These are phyloP conservation scores for Fusarium multiceps DNA, from an alignment of 2,329 filamentous ascomycete genomes.

Conservation along the genomic window DNA sequence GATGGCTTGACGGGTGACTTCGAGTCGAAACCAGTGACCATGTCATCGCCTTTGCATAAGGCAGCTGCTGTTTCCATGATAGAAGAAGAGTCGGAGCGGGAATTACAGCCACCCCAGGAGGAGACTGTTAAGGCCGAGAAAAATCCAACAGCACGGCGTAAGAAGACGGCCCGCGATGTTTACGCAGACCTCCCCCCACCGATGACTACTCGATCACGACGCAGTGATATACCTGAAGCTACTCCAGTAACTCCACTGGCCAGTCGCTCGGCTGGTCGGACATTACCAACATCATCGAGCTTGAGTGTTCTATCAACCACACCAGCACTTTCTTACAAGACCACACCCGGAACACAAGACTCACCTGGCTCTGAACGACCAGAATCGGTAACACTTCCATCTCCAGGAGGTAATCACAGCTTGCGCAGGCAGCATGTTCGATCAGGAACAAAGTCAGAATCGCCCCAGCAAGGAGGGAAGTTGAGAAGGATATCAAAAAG, in stretches of 20 bases:
- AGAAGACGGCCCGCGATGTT: constrained; percentile 24
- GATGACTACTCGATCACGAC: constrained; percentile 43
- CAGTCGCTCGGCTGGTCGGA: constrained; percentile 18
- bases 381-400: constrained; percentile 40
- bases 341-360: constrained; percentile 51
- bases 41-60: constrained; percentile 28
- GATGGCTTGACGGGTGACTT: constrained; percentile 31
- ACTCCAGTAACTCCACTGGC: constrained; percentile 42
- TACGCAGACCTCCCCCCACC: constrained; percentile 37
- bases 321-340: constrained; percentile 52
- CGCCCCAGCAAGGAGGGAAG: constrained; percentile 44
- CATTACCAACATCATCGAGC: constrained; percentile 50
- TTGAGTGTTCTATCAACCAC: constrained; percentile 56
- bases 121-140: neutral
- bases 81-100: constrained; percentile 15
- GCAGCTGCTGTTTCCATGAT: constrained; percentile 16
- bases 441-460: constrained; percentile 41
- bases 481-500: constrained; percentile 39
- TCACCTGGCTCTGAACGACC: constrained; percentile 44
- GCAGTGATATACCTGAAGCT: constrained; percentile 32
- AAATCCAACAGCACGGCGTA: constrained; percentile 9
- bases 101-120: neutral
- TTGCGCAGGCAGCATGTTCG: constrained; percentile 32
- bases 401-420: constrained; percentile 37
- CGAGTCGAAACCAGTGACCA: constrained; percentile 17